phyloP scores from a whole-genome alignment of 768 basidiomycete species.

The Epithele typhae region DNA sequence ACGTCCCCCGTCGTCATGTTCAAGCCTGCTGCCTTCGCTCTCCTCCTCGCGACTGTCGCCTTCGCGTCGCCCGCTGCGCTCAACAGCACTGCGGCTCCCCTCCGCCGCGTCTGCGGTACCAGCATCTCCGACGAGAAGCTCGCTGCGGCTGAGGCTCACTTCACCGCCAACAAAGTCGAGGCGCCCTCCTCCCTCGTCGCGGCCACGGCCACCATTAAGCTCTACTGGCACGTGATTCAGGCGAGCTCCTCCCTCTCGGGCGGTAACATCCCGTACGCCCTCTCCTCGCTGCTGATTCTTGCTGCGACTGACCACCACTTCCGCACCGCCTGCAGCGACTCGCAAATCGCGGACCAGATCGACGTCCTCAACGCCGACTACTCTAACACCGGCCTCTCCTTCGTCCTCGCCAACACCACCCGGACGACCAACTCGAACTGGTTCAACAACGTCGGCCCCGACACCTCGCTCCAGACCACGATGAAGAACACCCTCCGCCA shows the following conservation, averaged over 20 bases:
- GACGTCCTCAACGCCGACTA: slow-evolving; percentile 40
- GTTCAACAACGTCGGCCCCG: slow-evolving; percentile 42
- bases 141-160: slow-evolving; percentile 36
- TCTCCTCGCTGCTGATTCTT: background rate
- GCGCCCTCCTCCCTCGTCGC: slow-evolving; percentile 5
- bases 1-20: slow-evolving; percentile 6
- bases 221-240: slow-evolving; percentile 43
- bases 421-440: slow-evolving; percentile 42
- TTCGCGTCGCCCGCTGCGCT: slow-evolving; percentile 3
- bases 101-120: slow-evolving; percentile 35
- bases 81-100: background rate
- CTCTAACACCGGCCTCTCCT: slow-evolving; percentile 32
- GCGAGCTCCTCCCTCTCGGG: slow-evolving; percentile 33
- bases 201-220: slow-evolving; percentile 25
- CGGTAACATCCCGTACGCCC: slow-evolving; percentile 39
- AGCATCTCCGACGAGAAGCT: slow-evolving; percentile 32
- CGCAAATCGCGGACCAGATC: slow-evolving; percentile 38
- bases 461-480: slow-evolving; percentile 31
- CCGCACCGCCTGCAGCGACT: slow-evolving; percentile 21
- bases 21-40: slow-evolving; percentile 7
- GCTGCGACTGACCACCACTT: too few species aligned
- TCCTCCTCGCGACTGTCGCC: slow-evolving; percentile 6
- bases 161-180: slow-evolving; percentile 35
- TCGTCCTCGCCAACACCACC: slow-evolving; percentile 37
- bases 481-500: slow-evolving; percentile 46